Base-by-base conservation (phyloP, 371 early-diverging fungal species). In the Lichtheimia hyalospora region DNA sequence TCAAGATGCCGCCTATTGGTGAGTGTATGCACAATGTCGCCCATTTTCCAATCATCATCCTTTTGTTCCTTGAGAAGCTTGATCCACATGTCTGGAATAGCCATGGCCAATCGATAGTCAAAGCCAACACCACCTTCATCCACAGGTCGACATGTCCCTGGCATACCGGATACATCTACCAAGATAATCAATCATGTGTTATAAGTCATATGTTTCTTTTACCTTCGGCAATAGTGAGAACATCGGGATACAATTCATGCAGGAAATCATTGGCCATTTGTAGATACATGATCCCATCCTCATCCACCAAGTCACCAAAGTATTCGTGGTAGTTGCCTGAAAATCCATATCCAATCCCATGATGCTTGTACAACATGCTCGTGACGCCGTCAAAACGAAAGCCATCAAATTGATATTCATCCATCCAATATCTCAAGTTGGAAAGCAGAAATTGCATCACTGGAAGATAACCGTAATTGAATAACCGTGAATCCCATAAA, bases 1-100 rank as follows among this genome's bases (percentile, higher is more conserved):
- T 79, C 82, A 70, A 71, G 64, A 55, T 86, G 78, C 51, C 98
- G 87, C n/a, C 97, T 88, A 77, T 97, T 96, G 18, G 90, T 93
- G 51, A 97, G 82, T 21, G 92, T 94, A 71, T 88, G 88, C 10
- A 83, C 82, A 68, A 97, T 89, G 57, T 90, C 77, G 44, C 86
- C 92, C 79, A 97, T 89, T 42, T 92, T 82, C 98, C 98, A 97
- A 41, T 96, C 90, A 55, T 96, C 97, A 64, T 97, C 98, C n/a
- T 80, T 63, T 54, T 69, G 66, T 67, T 97, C 96, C 74, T 97
- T 97, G 58, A 97, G 76, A 60, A 93, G 52, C 73, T 97, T 97
- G 81, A 97, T 97, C 98, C 98, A 97, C 96, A 96, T 97, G 75
- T 97, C 98, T 0, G 98, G 98, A 43, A 96, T 79, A n/a, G 97